Evolutionary conservation across 1,139 yeast genomes (phyloP).

Genomic region (Magnusiomyces paraingens): DNA sequence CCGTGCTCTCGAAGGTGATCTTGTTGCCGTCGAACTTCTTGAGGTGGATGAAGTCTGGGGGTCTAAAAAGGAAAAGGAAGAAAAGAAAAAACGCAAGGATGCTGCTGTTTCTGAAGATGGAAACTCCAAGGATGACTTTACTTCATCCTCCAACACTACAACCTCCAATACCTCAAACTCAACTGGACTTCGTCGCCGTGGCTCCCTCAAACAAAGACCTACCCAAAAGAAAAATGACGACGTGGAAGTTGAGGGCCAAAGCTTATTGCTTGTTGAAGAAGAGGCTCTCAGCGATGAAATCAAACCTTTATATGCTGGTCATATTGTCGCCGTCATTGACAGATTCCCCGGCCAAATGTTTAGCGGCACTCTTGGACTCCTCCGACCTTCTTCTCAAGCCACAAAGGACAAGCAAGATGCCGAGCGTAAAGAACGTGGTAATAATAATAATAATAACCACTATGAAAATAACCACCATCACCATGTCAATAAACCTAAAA

Average conservation of each 20-base stretch:
- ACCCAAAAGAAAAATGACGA: constrained; percentile 98
- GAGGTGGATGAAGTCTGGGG: constrained; percentile 98
- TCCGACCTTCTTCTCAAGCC: constrained; percentile 95
- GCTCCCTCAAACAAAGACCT: constrained; percentile 90
- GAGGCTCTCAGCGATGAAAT: constrained; percentile 91
- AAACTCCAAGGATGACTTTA: constrained; percentile 33
- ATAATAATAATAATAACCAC: constrained; percentile 18
- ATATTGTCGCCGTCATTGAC: constrained; percentile 95
- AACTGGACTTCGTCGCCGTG: constrained; percentile 65
- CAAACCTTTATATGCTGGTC: constrained; percentile 93
- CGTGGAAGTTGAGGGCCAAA: constrained; percentile 97
- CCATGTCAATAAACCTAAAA: constrained; percentile 63
- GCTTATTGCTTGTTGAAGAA: constrained; percentile 82
- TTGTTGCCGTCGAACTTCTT: constrained; percentile 89
- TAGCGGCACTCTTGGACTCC: constrained; percentile 78
- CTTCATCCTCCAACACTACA: constrained; percentile 22
- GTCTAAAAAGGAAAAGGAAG: constrained; percentile 92
- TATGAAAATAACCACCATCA: constrained; percentile 35
- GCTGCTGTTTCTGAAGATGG: constrained; percentile 35
- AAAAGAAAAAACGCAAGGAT: constrained; percentile 90
- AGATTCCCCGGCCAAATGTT: constrained; percentile 95
- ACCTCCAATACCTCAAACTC: constrained; percentile 15
- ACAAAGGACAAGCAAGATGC: constrained; percentile 67
- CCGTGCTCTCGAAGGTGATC: constrained; percentile 93
- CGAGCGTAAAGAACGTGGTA: constrained; percentile 36